Percentiles rank a stretch among this genome's conserved stretches.
phyloP scores from a whole-genome alignment of 768 basidiomycete genomes.

The Lentinus brumalis region DNA sequence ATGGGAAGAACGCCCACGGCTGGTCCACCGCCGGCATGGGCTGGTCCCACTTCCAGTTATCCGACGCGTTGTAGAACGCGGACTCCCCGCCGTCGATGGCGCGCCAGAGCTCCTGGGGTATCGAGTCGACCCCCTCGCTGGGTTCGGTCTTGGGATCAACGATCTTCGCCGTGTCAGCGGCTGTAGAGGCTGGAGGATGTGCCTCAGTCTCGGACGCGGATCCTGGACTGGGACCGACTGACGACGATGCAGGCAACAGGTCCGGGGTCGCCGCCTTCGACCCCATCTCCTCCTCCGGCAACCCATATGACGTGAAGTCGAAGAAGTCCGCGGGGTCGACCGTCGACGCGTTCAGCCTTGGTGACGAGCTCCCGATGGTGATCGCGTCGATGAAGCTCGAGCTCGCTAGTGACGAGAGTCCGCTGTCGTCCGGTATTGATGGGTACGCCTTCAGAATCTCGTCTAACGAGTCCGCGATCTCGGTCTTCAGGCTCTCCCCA shows the following conservation, averaged over 20 bases:
- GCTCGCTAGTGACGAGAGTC: slow-evolving; percentile 28
- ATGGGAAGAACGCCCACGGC: slow-evolving; percentile 73
- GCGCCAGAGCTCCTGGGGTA: slow-evolving; percentile 62
- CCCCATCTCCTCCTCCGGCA: slow-evolving; percentile 58
- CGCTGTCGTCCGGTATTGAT: slow-evolving; percentile 38
- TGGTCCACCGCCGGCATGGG: slow-evolving; percentile 65
- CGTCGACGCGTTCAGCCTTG: slow-evolving; percentile 36
- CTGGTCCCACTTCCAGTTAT: slow-evolving; percentile 75
- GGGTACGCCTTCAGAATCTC: slow-evolving; percentile 61
- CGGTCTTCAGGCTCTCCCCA: slow-evolving; percentile 42
- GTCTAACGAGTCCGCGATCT: slow-evolving; percentile 63
- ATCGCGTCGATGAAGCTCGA: slow-evolving; percentile 33
- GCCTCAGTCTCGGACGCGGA: slow-evolving; percentile 66
- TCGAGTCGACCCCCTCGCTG: slow-evolving; percentile 40
- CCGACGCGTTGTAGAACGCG: slow-evolving; percentile 55
- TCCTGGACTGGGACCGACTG: slow-evolving; percentile 71
- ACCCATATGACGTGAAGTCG: slow-evolving; percentile 62
- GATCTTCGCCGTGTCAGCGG: slow-evolving; percentile 43
- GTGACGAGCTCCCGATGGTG: slow-evolving; percentile 28
- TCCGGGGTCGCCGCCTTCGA: slow-evolving; percentile 79
- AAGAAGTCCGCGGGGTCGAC: slow-evolving; percentile 60
- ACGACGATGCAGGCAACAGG: slow-evolving; percentile 66
- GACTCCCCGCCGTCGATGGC: slow-evolving; percentile 79
- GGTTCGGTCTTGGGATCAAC: slow-evolving; percentile 53
- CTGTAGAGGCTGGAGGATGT: slow-evolving; percentile 45